Evolutionary conservation across 768 basidiomycete genomes (phyloP).

Genomic region (Amanita rubescens): DNA sequence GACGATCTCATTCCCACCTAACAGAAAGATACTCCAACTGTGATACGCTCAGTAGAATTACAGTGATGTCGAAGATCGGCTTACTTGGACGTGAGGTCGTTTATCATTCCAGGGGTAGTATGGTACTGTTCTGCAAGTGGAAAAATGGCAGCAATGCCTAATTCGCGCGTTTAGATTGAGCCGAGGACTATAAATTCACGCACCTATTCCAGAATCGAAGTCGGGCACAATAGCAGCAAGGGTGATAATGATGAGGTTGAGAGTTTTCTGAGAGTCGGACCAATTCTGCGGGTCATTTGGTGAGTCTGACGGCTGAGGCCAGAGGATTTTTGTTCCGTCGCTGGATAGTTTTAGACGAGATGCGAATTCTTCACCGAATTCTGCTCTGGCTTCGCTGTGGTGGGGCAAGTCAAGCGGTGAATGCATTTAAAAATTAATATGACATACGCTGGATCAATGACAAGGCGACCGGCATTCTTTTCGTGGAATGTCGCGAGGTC

Average conservation of each 20-base stretch:
- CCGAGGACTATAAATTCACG: background rate
- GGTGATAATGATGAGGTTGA: constrained; percentile 45
- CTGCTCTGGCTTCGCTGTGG: constrained; percentile 44
- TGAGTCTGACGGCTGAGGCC: constrained; percentile 48
- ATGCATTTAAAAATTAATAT: background rate
- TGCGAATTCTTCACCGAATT: constrained; percentile 47
- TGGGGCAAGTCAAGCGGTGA: background rate
- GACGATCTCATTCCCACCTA: constrained; percentile 29
- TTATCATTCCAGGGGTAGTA: constrained; percentile 44
- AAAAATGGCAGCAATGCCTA: constrained; percentile 51
- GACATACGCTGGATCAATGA: constrained; percentile 50
- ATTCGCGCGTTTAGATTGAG: background rate
- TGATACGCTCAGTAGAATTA: background rate
- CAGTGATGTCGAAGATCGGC: constrained; percentile 1
- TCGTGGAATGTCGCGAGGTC: constrained; percentile 40
- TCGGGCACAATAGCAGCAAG: constrained; percentile 55
- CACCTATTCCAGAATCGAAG: constrained; percentile 50
- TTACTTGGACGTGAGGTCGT: constrained; percentile 46
- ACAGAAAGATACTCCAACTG: constrained; percentile 61
- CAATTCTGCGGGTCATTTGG: constrained; percentile 34
- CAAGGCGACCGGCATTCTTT: constrained; percentile 43
- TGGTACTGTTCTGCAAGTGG: constrained; percentile 44
- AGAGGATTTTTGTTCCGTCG: constrained; percentile 48
- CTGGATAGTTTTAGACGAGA: constrained; percentile 41
- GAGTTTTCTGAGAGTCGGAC: constrained; percentile 38